Conservation (phyloP, 139 green algal species). For the Spirogloea muscicola region DNA sequence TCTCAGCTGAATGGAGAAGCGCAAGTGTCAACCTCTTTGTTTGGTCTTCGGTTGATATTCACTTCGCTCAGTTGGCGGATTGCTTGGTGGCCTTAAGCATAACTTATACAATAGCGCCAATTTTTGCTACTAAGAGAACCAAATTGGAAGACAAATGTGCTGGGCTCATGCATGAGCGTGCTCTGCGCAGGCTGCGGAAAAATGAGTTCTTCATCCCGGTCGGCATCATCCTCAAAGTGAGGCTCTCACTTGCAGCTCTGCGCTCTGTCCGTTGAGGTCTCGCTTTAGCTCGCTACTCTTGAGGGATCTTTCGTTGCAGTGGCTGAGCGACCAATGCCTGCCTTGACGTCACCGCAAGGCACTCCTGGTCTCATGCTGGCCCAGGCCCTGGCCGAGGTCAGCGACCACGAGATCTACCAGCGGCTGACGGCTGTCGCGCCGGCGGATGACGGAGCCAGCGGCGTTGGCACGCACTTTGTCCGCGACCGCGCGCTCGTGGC, state of each 20-base stretch:
- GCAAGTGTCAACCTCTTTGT: neutral
- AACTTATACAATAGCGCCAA: too few species aligned
- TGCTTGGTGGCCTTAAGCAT: neutral
- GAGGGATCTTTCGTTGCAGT: too few species aligned
- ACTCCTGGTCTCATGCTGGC: neutral
- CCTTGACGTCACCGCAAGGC: neutral
- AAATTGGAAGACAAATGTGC: too few species aligned
- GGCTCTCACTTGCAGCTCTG: conserved; percentile 46
- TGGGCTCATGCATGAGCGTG: neutral
- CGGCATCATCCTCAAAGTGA: conserved; percentile 87
- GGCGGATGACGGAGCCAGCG: conserved; percentile 4
- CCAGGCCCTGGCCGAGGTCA: conserved; percentile 53
- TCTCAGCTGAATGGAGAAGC: too few species aligned
- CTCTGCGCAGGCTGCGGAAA: conserved; percentile 54
- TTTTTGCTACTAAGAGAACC: too few species aligned
- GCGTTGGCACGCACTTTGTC: conserved; percentile 58
- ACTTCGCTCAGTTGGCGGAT: neutral
- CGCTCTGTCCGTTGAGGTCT: neutral
- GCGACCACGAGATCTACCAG: conserved; percentile 83
- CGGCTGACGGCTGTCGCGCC: conserved; percentile 18
- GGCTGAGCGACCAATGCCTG: too few species aligned
- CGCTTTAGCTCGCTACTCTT: conserved; percentile 13
- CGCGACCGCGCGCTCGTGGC: conserved; percentile 75
- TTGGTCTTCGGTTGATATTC: neutral
- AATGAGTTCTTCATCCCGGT: conserved; percentile 91